Conservation (phyloP, 2,329 filamentous ascomycete genomes). For the Fusarium paranaense region DNA sequence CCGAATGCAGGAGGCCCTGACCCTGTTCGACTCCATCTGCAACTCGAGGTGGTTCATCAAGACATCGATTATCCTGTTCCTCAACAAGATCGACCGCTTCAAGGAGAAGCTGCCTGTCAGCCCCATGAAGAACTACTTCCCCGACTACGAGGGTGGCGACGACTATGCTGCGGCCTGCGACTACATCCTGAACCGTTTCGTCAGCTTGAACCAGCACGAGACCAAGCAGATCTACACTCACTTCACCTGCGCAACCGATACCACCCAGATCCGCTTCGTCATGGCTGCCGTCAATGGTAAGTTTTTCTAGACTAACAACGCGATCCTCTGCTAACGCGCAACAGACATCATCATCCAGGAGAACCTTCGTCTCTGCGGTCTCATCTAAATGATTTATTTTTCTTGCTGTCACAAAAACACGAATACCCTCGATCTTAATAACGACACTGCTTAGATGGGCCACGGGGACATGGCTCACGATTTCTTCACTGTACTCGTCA, state of each 20-base stretch:
- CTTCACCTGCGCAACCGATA: slow-evolving; percentile 98
- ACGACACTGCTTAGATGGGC: slow-evolving; percentile 52
- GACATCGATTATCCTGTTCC: slow-evolving; percentile 88
- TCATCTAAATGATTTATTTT: slow-evolving; percentile 77
- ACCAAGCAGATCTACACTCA: slow-evolving; percentile 99
- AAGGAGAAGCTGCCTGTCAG: slow-evolving; percentile 86
- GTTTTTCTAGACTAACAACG: slow-evolving; percentile 43
- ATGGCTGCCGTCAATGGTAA: slow-evolving; percentile 99
- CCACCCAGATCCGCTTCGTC: slow-evolving; percentile 98
- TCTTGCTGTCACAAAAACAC: slow-evolving; percentile 52
- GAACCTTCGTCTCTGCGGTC: slow-evolving; percentile 94
- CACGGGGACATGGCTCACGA: slow-evolving; percentile 55
- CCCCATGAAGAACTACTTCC: slow-evolving; percentile 91
- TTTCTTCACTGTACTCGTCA: slow-evolving; percentile 50
- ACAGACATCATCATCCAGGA: slow-evolving; percentile 99
- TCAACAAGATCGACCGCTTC: slow-evolving; percentile 92
- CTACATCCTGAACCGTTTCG: slow-evolving; percentile 98
- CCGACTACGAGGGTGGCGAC: slow-evolving; percentile 92
- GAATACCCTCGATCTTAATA: slow-evolving; percentile 59
- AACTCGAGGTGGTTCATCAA: slow-evolving; percentile 93
- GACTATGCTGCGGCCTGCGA: slow-evolving; percentile 97
- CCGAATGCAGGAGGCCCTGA: slow-evolving; percentile 91
- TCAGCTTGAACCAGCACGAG: slow-evolving; percentile 98
- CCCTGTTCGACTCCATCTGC: slow-evolving; percentile 87
- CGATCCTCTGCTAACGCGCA: slow-evolving; percentile 54